Conservation (phyloP, 106 monocot species). For the Chionographis japonica region DNA sequence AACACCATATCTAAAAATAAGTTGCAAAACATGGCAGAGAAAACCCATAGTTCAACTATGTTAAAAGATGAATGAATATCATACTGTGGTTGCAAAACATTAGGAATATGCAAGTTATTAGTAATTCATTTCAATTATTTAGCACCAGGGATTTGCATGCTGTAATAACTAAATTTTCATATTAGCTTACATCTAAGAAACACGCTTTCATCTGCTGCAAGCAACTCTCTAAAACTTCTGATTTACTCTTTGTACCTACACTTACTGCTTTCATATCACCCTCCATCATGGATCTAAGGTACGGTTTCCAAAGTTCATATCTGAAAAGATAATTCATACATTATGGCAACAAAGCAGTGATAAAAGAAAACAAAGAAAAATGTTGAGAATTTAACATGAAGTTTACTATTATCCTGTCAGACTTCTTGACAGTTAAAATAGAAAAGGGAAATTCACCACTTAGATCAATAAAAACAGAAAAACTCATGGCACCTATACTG, state of each 20-base stretch:
- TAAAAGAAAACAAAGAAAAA: slow-evolving; percentile 1
- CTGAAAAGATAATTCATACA: slow-evolving; percentile 23
- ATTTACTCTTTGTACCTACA: slow-evolving; percentile 81
- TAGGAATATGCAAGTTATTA: no score
- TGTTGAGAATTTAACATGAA: background rate
- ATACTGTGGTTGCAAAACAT: no score
- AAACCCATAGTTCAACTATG: no score
- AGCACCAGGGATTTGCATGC: background rate
- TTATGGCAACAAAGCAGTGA: background rate
- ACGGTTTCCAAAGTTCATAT: slow-evolving; percentile 98
- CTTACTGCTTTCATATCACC: slow-evolving; percentile 89
- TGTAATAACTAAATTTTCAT: background rate
- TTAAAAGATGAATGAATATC: no score
- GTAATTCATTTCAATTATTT: background rate
- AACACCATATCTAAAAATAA: no score
- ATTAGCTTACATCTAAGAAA: slow-evolving; percentile 80
- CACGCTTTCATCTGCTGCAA: slow-evolving; percentile 94
- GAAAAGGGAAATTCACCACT: no score
- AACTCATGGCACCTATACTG: no score
- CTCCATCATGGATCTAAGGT: slow-evolving; percentile 92
- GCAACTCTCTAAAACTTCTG: slow-evolving; percentile 76
- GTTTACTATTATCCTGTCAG: no score
- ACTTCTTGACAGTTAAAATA: no score
- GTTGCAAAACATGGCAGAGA: no score
- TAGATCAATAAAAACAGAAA: no score